Conservation (phyloP, 2,329 filamentous ascomycete genomes). For the Botrytis cinerea region DNA sequence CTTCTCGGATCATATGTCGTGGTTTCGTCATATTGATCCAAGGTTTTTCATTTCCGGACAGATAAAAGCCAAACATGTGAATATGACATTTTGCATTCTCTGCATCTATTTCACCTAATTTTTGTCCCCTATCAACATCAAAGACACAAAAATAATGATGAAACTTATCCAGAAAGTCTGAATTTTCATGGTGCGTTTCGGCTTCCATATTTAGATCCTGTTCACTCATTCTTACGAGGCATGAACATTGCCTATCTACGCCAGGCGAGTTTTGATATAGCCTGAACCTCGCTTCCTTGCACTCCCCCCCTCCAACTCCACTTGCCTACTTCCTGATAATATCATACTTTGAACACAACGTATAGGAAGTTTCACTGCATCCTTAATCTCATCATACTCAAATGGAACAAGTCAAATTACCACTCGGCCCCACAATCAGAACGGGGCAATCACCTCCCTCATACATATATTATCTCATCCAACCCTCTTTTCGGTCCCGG, state of each 20-base stretch:
- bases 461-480: slow-evolving; percentile 12
- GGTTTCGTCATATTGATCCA: slow-evolving; percentile 22
- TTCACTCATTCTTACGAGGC: slow-evolving; percentile 1
- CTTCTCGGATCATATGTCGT: slow-evolving; percentile 11
- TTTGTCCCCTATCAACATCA: neutral
- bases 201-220: slow-evolving; percentile 7
- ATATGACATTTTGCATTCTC: slow-evolving; percentile 20
- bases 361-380: neutral
- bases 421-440: neutral
- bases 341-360: neutral
- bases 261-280: neutral
- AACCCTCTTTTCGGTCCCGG: neutral
- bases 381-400: neutral
- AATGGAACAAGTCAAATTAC: neutral
- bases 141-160: neutral
- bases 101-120: slow-evolving; percentile 3
- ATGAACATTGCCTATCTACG: neutral
- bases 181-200: neutral
- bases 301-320: slow-evolving; percentile 2
- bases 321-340: slow-evolving; percentile 1
- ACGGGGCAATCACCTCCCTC: neutral
- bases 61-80: slow-evolving; percentile 8
- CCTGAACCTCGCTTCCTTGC: slow-evolving; percentile 8
- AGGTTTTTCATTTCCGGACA: neutral
- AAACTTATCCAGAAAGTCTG: neutral